These are phyloP conservation scores for Pelargonium citronellum DNA, from an alignment of 441 rosid genomes.

Conservation along the genomic window DNA sequence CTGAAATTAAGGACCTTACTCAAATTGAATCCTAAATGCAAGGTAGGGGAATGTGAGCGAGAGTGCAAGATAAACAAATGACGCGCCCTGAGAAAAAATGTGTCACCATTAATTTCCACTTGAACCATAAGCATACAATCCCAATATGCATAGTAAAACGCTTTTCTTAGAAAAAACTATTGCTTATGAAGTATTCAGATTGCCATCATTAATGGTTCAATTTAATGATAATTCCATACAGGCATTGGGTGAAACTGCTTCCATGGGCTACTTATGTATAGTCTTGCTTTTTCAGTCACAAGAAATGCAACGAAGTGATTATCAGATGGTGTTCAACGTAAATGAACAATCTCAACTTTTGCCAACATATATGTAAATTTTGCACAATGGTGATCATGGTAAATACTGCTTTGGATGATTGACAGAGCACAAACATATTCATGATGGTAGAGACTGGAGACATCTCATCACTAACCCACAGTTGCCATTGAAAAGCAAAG, in stretches of 20 bases:
- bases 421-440: too few relatives aligned
- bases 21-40: not conserved
- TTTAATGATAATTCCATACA: not conserved
- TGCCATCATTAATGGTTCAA: not conserved
- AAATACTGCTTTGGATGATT: too few relatives aligned
- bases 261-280: not conserved
- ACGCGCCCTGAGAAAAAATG: not conserved
- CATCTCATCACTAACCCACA: too few relatives aligned
- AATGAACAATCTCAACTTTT: not conserved
- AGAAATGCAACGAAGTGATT: not conserved
- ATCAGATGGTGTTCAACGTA: not conserved
- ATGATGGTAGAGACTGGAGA: too few relatives aligned
- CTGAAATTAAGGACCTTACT: not conserved
- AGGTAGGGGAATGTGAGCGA: not conserved
- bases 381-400: too few relatives aligned
- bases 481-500: conserved; percentile 1
- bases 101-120: not conserved
- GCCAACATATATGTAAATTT: too few relatives aligned
- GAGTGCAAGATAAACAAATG: not conserved
- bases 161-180: not conserved
- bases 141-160: not conserved
- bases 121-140: not conserved
- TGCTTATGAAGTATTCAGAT: not conserved
- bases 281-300: too few relatives aligned
- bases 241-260: not conserved